Conservation (phyloP, 1,284 basidiomycete genomes). For the Fomes fomentarius region DNA sequence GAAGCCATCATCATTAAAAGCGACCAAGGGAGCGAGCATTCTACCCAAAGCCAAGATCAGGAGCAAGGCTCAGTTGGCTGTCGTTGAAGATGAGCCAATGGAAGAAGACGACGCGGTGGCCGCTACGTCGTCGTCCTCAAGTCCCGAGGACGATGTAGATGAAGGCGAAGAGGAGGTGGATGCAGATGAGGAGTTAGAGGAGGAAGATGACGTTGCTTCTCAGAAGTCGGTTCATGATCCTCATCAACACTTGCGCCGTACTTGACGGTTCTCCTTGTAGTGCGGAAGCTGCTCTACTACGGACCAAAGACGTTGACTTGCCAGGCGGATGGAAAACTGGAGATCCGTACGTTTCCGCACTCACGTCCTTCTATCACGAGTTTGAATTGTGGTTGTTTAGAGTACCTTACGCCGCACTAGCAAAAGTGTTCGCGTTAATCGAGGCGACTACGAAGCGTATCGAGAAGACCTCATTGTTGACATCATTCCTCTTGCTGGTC, state of each 20-base stretch:
- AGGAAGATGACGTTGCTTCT: conserved; percentile 54
- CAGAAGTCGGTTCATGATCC: conserved; percentile 57
- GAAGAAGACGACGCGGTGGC: conserved; percentile 24
- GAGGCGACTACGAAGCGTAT: conserved; percentile 96
- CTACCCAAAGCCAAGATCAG: neutral
- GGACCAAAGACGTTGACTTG: conserved; percentile 75
- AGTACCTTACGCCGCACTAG: conserved; percentile 92
- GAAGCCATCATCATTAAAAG: neutral
- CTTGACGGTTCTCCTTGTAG: conserved; percentile 41
- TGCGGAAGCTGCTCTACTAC: conserved; percentile 69
- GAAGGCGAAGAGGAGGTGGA: conserved; percentile 53
- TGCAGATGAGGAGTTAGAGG: conserved; percentile 58
- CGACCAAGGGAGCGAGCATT: neutral
- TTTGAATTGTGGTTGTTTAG: conserved; percentile 45
- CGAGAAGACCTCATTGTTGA: conserved; percentile 90
- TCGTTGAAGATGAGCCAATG: conserved; percentile 9
- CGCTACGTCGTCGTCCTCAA: conserved; percentile 19
- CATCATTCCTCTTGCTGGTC: conserved; percentile 87
- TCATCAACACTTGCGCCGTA: neutral
- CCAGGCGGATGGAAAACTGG: conserved; percentile 88
- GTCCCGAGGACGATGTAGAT: conserved; percentile 25
- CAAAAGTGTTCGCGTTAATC: conserved; percentile 88
- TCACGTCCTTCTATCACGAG: conserved; percentile 4
- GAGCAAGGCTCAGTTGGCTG: conserved; percentile 5
- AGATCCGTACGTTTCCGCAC: conserved; percentile 66